Evolutionary conservation across 1,139 yeast species (phyloP).

Genomic region (Scheffersomyces titani): DNA sequence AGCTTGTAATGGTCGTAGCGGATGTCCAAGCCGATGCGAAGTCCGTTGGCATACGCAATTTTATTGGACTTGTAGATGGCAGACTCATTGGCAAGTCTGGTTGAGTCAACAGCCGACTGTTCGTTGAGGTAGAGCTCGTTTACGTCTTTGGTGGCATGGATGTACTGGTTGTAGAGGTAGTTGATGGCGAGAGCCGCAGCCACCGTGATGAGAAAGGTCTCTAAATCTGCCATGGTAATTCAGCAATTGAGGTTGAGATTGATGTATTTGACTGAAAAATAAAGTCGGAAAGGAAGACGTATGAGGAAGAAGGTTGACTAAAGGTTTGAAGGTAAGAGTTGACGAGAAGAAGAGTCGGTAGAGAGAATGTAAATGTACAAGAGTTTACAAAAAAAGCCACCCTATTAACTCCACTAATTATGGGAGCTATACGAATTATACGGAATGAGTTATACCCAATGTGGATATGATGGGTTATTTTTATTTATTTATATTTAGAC

Average conservation of each 20-base stretch:
- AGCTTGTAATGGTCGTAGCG: conserved; percentile 60
- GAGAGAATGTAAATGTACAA: background rate
- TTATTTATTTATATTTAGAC: background rate
- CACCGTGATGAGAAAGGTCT: conserved; percentile 16
- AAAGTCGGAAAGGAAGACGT: background rate
- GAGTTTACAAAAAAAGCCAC: background rate
- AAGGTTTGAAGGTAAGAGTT: no score
- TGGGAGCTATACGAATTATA: background rate
- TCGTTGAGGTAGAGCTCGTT: conserved; percentile 57
- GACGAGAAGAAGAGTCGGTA: background rate
- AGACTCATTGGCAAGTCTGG: conserved; percentile 58
- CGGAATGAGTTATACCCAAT: background rate
- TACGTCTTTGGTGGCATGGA: conserved; percentile 46
- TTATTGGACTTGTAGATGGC: conserved; percentile 66
- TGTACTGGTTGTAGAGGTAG: conserved; percentile 22
- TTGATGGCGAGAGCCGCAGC: conserved; percentile 20
- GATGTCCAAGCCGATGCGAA: conserved; percentile 66
- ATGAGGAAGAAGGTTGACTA: background rate
- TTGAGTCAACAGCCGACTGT: conserved; percentile 59
- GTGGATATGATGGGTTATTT: background rate
- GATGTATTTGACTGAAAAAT: background rate
- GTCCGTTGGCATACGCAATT: conserved; percentile 60
- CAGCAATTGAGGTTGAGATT: background rate
- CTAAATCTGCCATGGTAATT: conserved; percentile 7
- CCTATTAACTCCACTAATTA: background rate